A percentile compares a stretch with the other conserved stretches of the same genome.
phyloP scores from a whole-genome alignment of 1,139 yeast species.

The Candida sp. region DNA sequence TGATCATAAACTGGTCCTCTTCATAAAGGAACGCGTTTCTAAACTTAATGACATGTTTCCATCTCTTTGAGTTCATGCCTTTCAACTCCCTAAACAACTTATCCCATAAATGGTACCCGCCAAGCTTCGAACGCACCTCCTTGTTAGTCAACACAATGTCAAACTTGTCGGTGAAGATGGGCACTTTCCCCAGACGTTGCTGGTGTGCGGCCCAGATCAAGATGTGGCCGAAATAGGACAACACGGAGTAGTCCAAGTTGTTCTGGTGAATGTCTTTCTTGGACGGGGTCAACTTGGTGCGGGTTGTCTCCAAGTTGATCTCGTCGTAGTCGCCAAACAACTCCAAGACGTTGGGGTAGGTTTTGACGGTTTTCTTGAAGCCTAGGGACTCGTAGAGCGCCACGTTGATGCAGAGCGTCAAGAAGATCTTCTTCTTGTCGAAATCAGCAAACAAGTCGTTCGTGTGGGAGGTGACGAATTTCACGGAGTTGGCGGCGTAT shows the following conservation, averaged over 20 bases:
- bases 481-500: conserved; percentile 31
- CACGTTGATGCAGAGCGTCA: conserved; percentile 37
- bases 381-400: conserved; percentile 47
- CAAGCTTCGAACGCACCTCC: conserved; percentile 30
- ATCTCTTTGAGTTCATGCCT: conserved; percentile 45
- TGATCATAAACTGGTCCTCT: conserved; percentile 47
- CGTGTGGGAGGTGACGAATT: conserved; percentile 31
- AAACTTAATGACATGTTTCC: conserved; percentile 49
- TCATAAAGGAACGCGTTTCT: conserved; percentile 44
- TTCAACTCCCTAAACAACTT: conserved; percentile 37
- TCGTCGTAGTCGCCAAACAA: conserved; percentile 37
- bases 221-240: conserved; percentile 45
- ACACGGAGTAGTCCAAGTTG: conserved; percentile 42
- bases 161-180: conserved; percentile 23
- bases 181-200: conserved; percentile 22
- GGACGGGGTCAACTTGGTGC: conserved; percentile 42
- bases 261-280: conserved; percentile 38
- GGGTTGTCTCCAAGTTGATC: conserved; percentile 36
- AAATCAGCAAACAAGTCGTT: conserved; percentile 30
- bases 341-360: conserved; percentile 32
- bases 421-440: conserved; percentile 29
- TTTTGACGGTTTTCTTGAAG: conserved; percentile 30
- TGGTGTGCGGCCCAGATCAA: conserved; percentile 43
- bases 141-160: conserved; percentile 21
- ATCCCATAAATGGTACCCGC: conserved; percentile 53